Evolutionary conservation across 305 asterid genomes (phyloP).

Genomic region (Fraxinus nigra): DNA sequence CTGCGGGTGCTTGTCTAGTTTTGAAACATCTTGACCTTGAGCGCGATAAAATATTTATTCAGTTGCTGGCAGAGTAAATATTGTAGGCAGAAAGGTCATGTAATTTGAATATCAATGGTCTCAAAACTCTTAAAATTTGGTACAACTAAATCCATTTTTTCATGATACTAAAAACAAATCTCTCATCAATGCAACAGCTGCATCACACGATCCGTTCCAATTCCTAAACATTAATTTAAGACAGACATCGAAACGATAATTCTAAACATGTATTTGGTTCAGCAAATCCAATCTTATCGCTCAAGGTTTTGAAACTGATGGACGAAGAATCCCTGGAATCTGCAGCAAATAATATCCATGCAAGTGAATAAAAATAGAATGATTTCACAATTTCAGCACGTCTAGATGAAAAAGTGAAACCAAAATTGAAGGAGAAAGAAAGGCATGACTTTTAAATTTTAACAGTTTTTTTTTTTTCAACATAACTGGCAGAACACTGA

Average conservation of each 20-base stretch:
- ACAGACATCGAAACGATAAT: neutral
- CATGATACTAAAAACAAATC: neutral
- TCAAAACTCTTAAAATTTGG: neutral
- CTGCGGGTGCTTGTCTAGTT: neutral
- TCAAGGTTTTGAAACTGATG: constrained; percentile 31
- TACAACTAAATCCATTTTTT: neutral
- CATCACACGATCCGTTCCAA: neutral
- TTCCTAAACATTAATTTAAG: constrained; percentile 1
- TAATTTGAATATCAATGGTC: neutral
- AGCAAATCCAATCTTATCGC: neutral
- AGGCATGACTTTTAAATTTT: neutral
- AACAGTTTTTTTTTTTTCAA: neutral
- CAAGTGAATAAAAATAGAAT: neutral
- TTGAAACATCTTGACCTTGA: neutral
- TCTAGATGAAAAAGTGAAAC: neutral
- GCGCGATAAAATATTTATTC: neutral
- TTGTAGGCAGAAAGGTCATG: neutral
- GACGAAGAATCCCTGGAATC: constrained; percentile 67
- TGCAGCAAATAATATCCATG: constrained; percentile 35
- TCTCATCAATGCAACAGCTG: neutral
- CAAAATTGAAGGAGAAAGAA: neutral
- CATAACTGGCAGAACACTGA: constrained; percentile 26
- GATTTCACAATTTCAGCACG: neutral
- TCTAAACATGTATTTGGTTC: constrained; percentile 7
- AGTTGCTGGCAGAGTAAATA: neutral